phyloP scores from a whole-genome alignment of 2,329 filamentous ascomycete species.

The Alternaria metachromatica region DNA sequence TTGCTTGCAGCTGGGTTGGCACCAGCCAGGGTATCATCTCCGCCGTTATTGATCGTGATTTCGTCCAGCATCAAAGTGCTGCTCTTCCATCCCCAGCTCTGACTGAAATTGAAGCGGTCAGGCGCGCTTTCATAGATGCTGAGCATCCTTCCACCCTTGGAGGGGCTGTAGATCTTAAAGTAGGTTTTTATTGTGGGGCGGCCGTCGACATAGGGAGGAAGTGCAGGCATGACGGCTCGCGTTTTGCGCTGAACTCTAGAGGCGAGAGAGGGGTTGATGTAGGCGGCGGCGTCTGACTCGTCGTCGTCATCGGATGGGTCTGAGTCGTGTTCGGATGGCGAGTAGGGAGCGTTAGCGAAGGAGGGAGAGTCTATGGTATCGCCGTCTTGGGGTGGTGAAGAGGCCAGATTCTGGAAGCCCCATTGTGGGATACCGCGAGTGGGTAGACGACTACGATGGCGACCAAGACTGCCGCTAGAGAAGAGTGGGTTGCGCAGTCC shows the following conservation, averaged over 20 bases:
- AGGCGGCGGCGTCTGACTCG: constrained; percentile 24
- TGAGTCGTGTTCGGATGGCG: constrained; percentile 32
- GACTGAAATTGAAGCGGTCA: constrained; percentile 65
- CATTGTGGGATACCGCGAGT: constrained; percentile 21
- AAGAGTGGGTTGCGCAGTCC: constrained; percentile 32
- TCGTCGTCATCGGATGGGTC: constrained; percentile 36
- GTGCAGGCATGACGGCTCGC: constrained; percentile 44
- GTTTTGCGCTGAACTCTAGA: constrained; percentile 25
- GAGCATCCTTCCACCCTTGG: constrained; percentile 63
- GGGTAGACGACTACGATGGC: constrained; percentile 27
- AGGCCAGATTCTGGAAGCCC: constrained; percentile 18
- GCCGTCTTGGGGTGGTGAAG: constrained; percentile 22
- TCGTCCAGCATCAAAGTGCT: constrained; percentile 65
- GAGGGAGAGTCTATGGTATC: constrained; percentile 28
- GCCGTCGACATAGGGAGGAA: constrained; percentile 62
- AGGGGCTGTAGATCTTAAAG: constrained; percentile 67
- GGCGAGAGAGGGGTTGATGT: constrained; percentile 36
- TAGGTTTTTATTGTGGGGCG: constrained; percentile 66
- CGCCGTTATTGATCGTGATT: constrained; percentile 28
- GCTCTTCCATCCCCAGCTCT: constrained; percentile 68
- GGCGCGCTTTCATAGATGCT: constrained; percentile 66
- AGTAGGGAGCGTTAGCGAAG: constrained; percentile 22
- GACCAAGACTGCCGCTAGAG: constrained; percentile 22
- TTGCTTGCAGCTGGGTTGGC: constrained; percentile 26
- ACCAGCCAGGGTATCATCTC: constrained; percentile 20